Percentiles rank a stretch among this genome's conserved stretches.
Conservation (phyloP, 495 filamentous ascomycete genomes). For the Pseudoneurospora amorphoporcata region DNA sequence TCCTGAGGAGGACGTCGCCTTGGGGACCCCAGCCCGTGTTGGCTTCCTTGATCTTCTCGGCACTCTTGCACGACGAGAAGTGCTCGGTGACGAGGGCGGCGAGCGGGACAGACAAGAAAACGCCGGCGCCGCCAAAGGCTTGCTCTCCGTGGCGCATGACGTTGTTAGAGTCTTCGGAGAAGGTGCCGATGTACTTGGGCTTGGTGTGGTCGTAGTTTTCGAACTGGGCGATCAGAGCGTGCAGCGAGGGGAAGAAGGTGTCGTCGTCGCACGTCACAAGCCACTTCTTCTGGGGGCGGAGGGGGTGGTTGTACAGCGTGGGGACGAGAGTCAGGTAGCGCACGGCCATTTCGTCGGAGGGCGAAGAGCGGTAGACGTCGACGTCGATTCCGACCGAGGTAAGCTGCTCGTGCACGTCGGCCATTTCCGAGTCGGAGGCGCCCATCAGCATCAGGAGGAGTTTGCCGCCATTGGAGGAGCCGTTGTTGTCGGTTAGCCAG, state of each 20-base stretch:
- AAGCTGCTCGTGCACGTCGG: conserved; percentile 27
- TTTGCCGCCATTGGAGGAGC: conserved; percentile 40
- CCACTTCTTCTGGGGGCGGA: conserved; percentile 49
- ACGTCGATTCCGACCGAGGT: conserved; percentile 49
- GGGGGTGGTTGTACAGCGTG: conserved; percentile 40
- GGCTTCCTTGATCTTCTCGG: conserved; percentile 38
- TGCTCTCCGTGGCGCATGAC: conserved; percentile 58
- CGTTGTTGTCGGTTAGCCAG: conserved; percentile 39
- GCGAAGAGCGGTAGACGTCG: conserved; percentile 49
- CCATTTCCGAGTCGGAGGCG: conserved; percentile 32
- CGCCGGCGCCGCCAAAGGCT: conserved; percentile 62
- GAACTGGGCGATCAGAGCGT: conserved; percentile 42
- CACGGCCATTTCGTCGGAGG: conserved; percentile 51
- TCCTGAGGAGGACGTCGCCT: conserved; percentile 55
- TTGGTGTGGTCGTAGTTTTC: conserved; percentile 42
- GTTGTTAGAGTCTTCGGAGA: conserved; percentile 61
- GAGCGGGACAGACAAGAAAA: conserved; percentile 57
- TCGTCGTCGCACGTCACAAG: conserved; percentile 64
- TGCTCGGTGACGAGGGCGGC: conserved; percentile 48
- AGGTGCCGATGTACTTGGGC: conserved; percentile 55
- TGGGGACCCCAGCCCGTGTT: conserved; percentile 46
- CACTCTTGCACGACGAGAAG: conserved; percentile 43
- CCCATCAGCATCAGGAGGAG: conserved; percentile 34
- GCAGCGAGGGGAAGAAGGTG: conserved; percentile 62
- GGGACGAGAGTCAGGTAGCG: conserved; percentile 44